Percentiles rank a stretch among this genome's conserved stretches.
Conservation (phyloP, 2,329 filamentous ascomycete species). For the Verticillium tricorpus region DNA sequence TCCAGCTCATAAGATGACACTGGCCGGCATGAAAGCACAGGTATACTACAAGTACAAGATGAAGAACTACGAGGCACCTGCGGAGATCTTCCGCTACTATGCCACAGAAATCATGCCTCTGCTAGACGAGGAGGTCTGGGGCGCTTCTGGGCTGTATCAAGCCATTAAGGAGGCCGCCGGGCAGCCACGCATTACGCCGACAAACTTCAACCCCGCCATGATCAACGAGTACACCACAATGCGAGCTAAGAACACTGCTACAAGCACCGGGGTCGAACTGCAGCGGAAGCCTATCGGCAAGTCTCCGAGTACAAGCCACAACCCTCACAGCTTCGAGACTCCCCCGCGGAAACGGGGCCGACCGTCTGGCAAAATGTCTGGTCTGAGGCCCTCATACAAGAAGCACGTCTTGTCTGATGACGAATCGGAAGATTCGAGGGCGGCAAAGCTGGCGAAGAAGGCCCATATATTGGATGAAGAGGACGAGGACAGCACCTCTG, state of each 20-base stretch:
- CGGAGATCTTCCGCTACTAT: conserved; percentile 31
- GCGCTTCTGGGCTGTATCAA: conserved; percentile 21
- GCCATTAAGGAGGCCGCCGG: conserved; percentile 19
- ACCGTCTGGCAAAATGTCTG: conserved; percentile 38
- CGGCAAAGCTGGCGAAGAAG: conserved; percentile 27
- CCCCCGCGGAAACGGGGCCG: background rate
- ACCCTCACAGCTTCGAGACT: background rate
- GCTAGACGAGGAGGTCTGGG: conserved; percentile 19
- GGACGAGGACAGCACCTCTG: conserved; percentile 8
- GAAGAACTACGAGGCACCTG: conserved; percentile 22
- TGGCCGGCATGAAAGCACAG: conserved; percentile 23
- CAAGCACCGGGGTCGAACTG: background rate
- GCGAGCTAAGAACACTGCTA: background rate
- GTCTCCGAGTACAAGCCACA: background rate
- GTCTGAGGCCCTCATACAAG: conserved; percentile 37
- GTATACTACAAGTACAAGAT: conserved; percentile 32
- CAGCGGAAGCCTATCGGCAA: background rate
- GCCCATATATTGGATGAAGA: conserved; percentile 27
- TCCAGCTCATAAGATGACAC: conserved; percentile 16
- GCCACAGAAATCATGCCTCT: conserved; percentile 23
- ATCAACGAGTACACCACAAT: background rate
- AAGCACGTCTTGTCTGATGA: conserved; percentile 39
- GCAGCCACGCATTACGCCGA: conserved; percentile 2
- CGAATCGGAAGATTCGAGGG: conserved; percentile 31
- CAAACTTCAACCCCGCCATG: conserved; percentile 1